phyloP scores from a whole-genome alignment of 2,329 filamentous ascomycete species.

The Fusarium solani-melongenae region DNA sequence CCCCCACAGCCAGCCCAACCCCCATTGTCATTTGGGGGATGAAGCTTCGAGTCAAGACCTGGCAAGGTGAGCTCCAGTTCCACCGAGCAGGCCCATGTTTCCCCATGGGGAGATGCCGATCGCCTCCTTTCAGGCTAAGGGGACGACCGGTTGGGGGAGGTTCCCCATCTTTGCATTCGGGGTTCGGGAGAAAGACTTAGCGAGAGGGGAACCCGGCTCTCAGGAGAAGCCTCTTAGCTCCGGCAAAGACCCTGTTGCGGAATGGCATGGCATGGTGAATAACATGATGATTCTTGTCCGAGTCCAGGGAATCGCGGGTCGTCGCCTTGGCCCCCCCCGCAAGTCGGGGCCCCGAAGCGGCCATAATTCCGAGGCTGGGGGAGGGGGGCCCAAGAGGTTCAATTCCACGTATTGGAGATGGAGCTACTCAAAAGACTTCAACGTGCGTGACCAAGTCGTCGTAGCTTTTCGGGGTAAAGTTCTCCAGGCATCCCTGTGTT shows the following conservation, averaged over 20 bases:
- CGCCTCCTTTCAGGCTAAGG: constrained; percentile 31
- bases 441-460: background rate
- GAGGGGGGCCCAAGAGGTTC: background rate
- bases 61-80: constrained; percentile 20
- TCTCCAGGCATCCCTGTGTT: constrained; percentile 1
- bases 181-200: constrained; percentile 33
- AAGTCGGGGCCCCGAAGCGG: constrained; percentile 21
- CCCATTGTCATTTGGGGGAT: constrained; percentile 40
- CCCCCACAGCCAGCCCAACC: constrained; percentile 30
- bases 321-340: constrained; percentile 22
- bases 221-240: constrained; percentile 17
- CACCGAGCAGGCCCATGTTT: constrained; percentile 21
- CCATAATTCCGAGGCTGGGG: constrained; percentile 13
- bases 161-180: constrained; percentile 20
- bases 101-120: constrained; percentile 42
- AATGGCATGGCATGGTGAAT: constrained; percentile 26
- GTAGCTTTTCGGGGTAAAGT: background rate
- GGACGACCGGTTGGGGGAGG: constrained; percentile 15
- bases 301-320: background rate
- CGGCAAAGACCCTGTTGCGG: background rate
- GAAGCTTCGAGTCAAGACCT: constrained; percentile 17
- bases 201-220: constrained; percentile 9
- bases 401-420: constrained; percentile 9
- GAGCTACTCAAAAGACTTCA: constrained; percentile 6
- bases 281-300: constrained; percentile 3